These are phyloP conservation scores for Candida anutae DNA, from an alignment of 1,139 yeast species.

Conservation along the genomic window DNA sequence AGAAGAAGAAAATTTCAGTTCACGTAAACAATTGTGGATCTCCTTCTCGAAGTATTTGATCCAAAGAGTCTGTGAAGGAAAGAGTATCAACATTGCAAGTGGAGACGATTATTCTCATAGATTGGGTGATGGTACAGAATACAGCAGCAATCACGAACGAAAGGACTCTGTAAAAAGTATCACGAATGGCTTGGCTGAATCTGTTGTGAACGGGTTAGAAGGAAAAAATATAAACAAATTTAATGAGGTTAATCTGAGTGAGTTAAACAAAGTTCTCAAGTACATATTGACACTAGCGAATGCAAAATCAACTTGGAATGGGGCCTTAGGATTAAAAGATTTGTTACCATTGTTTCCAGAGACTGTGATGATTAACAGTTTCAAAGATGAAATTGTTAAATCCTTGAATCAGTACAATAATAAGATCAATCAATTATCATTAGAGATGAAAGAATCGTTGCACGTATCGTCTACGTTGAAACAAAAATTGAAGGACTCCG, in stretches of 20 bases:
- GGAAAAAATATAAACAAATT: conserved; percentile 1
- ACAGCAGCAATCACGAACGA: background rate
- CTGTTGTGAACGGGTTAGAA: conserved; percentile 2
- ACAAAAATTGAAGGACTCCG: conserved; percentile 46
- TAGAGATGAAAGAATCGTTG: conserved; percentile 73
- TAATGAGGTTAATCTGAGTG: conserved; percentile 8
- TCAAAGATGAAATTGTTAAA: conserved; percentile 74
- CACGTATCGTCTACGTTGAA: conserved; percentile 55
- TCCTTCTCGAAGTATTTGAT: conserved; percentile 58
- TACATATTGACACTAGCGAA: conserved; percentile 41
- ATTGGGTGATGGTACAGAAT: too few species aligned
- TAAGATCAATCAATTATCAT: conserved; percentile 53
- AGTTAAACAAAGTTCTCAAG: conserved; percentile 20
- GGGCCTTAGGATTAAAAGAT: conserved; percentile 60
- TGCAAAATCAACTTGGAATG: conserved; percentile 4
- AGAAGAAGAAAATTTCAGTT: conserved; percentile 29
- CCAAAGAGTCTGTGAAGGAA: conserved; percentile 23
- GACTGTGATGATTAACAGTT: conserved; percentile 68
- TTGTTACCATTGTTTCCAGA: conserved; percentile 80
- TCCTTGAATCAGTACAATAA: conserved; percentile 69
- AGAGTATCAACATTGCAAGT: conserved; percentile 13
- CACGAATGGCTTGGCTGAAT: conserved; percentile 5
- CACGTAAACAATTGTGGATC: conserved; percentile 70
- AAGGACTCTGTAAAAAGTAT: conserved; percentile 2
- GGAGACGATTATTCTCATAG: too few species aligned